These are phyloP conservation scores for Tetrahymena elliotti DNA, from an alignment of 73 alveolate genomes.

Conservation along the genomic window DNA sequence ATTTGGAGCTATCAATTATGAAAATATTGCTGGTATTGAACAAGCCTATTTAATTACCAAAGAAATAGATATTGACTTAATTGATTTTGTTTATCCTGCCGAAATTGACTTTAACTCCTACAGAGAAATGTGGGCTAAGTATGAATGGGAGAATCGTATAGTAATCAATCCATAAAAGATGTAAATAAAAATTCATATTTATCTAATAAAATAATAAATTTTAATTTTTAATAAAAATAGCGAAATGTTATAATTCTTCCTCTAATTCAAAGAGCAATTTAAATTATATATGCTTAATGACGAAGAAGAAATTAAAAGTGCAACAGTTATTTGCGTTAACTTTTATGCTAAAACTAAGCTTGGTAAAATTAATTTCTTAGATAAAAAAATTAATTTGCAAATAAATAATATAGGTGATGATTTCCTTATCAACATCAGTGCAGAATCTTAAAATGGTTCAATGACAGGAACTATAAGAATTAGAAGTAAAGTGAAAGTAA, in stretches of 20 bases:
- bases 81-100: slow-evolving; percentile 78
- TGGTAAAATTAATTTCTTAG: not conserved
- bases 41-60: slow-evolving; percentile 62
- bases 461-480: slow-evolving; percentile 27
- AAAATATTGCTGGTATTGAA: slow-evolving; percentile 74
- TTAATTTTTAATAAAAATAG: not conserved
- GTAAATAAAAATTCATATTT: not conserved
- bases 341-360: slow-evolving; percentile 32
- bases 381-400: not conserved
- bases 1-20: slow-evolving; percentile 84
- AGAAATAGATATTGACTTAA: slow-evolving; percentile 81
- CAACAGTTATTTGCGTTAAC: slow-evolving; percentile 7
- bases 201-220: too few species aligned
- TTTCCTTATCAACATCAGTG: slow-evolving; percentile 35
- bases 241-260: not conserved
- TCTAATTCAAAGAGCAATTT: not conserved
- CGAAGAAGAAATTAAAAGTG: not conserved
- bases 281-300: not conserved
- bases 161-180: slow-evolving; percentile 57
- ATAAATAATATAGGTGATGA: slow-evolving; percentile 16
- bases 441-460: slow-evolving; percentile 7
- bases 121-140: slow-evolving; percentile 92
- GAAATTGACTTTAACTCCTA: slow-evolving; percentile 72
- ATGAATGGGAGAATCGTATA: slow-evolving; percentile 95
- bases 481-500: slow-evolving; percentile 38